These are phyloP conservation scores for Vachellia pachyceras DNA, from an alignment of 306 rosid species.

Conservation along the genomic window DNA sequence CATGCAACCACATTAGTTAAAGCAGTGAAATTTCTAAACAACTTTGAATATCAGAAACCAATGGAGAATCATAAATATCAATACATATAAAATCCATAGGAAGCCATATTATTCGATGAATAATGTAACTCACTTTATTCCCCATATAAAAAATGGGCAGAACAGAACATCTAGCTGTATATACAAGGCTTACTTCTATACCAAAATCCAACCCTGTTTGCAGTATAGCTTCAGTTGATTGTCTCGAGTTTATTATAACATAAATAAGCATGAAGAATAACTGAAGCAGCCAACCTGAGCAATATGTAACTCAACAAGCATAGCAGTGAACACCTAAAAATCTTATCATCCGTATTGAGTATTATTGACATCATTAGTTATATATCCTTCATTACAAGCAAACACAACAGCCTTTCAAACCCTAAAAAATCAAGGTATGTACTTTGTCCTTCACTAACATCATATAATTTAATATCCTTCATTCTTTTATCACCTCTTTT, in stretches of 20 bases:
- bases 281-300: slow-evolving; percentile 5
- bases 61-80: no score
- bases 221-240: not conserved
- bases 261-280: slow-evolving; percentile 5
- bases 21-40: no score
- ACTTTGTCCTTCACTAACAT: not conserved
- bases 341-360: not conserved
- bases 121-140: not conserved
- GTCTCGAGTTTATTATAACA: slow-evolving; percentile 11
- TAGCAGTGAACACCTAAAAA: not conserved
- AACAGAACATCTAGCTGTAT: not conserved
- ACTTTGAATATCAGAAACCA: no score
- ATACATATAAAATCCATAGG: not conserved
- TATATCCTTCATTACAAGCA: not conserved
- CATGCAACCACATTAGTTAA: no score
- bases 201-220: not conserved
- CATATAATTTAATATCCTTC: not conserved
- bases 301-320: not conserved
- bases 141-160: not conserved
- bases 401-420: not conserved
- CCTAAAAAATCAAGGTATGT: no score
- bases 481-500: not conserved
- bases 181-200: not conserved
- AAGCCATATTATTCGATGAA: not conserved
- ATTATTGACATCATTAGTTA: not conserved